phyloP scores from a whole-genome alignment of 2,329 filamentous ascomycete species.

The Knoxdaviesia capensis region DNA sequence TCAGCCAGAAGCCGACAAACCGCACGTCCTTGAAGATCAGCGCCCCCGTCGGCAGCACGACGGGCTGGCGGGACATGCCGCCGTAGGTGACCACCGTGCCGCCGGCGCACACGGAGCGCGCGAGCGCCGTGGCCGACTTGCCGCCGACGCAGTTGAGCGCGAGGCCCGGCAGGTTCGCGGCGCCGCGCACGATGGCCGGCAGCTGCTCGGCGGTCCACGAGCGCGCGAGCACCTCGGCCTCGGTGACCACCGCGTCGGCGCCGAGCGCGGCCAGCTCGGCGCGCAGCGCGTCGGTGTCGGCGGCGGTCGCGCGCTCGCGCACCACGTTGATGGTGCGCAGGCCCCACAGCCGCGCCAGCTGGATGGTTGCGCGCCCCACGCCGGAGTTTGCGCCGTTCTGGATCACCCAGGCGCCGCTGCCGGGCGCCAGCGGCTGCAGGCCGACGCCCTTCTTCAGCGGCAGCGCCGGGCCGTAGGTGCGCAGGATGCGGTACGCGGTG shows the following conservation, averaged over 20 bases:
- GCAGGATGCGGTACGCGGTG: conserved; percentile 84
- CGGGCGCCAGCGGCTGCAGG: conserved; percentile 22
- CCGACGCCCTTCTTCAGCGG: conserved; percentile 22
- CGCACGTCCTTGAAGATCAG: conserved; percentile 85
- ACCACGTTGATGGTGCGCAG: conserved; percentile 81
- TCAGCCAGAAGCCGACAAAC: conserved; percentile 91
- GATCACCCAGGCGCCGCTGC: conserved; percentile 68
- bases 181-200: conserved; percentile 47
- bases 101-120: conserved; percentile 48
- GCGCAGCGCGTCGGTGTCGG: conserved; percentile 40
- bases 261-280: conserved; percentile 32
- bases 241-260: conserved; percentile 34
- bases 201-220: conserved; percentile 39
- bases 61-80: conserved; percentile 70
- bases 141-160: conserved; percentile 91
- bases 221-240: conserved; percentile 30
- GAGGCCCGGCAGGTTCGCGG: conserved; percentile 51
- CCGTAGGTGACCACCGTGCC: conserved; percentile 83
- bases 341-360: conserved; percentile 71
- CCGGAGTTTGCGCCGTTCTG: conserved; percentile 95
- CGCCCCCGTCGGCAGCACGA: conserved; percentile 60
- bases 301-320: conserved; percentile 44
- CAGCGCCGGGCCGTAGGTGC: conserved; percentile 45
- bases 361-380: conserved; percentile 79
- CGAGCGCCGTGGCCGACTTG: conserved; percentile 58